Evolutionary conservation across 2,329 filamentous ascomycete species (phyloP).

Genomic region (Talaromyces pinophilus): DNA sequence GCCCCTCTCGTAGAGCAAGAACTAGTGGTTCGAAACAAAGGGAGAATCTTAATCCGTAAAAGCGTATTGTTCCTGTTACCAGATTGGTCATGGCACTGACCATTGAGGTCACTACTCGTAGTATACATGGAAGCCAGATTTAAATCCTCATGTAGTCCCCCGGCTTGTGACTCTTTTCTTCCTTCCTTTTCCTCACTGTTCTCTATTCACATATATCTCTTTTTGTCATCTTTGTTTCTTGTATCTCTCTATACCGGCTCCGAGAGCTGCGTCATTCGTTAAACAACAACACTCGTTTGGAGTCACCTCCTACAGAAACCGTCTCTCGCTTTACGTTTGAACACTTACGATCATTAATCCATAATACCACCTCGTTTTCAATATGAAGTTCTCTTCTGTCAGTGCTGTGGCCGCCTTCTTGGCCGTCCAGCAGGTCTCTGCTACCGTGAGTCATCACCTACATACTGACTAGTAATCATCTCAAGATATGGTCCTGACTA

Average conservation of each 20-base stretch:
- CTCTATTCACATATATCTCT: background rate
- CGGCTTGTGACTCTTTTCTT: background rate
- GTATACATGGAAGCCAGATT: background rate
- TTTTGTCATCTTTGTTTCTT: constrained; percentile 23
- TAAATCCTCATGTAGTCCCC: constrained; percentile 14
- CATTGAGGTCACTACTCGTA: background rate
- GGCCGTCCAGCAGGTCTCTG: constrained; percentile 31
- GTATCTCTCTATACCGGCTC: constrained; percentile 26
- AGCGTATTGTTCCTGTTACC: background rate
- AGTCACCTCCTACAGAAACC: constrained; percentile 26
- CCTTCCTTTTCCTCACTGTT: background rate
- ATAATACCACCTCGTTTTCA: constrained; percentile 22
- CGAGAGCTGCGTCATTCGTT: constrained; percentile 26
- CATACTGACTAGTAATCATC: no score
- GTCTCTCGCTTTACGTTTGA: constrained; percentile 32
- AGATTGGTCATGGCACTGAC: constrained; percentile 1
- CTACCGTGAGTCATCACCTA: constrained; percentile 26
- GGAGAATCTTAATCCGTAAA: background rate
- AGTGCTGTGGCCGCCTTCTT: constrained; percentile 26
- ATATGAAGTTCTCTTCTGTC: constrained; percentile 29
- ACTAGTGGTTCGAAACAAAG: constrained; percentile 13
- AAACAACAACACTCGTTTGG: constrained; percentile 20
- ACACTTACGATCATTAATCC: constrained; percentile 23
- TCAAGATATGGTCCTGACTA: constrained; percentile 8
- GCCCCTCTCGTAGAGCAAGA: background rate